phyloP scores from a whole-genome alignment of 495 filamentous ascomycete genomes.

The Sabuloglossum arenarium region DNA sequence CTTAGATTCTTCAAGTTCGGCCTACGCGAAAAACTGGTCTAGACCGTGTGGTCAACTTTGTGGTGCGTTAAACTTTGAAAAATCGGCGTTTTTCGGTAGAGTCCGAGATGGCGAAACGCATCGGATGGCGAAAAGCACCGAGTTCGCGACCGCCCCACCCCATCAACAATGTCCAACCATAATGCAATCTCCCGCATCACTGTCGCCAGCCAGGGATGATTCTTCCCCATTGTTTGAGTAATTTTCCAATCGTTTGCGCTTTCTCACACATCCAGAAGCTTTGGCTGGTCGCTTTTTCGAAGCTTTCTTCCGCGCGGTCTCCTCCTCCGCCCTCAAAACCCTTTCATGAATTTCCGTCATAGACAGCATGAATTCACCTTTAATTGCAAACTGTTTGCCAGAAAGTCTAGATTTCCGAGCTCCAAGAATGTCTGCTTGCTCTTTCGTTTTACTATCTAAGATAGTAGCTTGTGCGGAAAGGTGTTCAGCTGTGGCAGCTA shows the following conservation, averaged over 20 bases:
- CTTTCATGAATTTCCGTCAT: neutral
- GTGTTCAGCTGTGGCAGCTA: neutral
- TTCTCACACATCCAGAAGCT: neutral
- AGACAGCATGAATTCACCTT: neutral
- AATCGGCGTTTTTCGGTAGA: no score
- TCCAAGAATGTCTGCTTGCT: neutral
- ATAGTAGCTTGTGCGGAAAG: neutral
- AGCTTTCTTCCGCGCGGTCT: neutral
- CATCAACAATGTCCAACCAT: neutral
- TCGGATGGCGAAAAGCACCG: neutral
- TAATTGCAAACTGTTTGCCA: neutral
- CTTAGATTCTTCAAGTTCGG: no score
- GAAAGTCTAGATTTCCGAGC: neutral
- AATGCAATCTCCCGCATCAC: neutral
- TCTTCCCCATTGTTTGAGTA: neutral
- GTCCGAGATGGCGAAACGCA: neutral
- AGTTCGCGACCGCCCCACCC: neutral
- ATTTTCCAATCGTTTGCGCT: neutral
- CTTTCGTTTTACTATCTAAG: neutral
- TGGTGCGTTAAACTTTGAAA: no score
- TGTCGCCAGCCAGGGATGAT: neutral
- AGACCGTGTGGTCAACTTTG: no score
- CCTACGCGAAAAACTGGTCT: no score
- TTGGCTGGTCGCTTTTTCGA: neutral
- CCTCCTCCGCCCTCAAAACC: neutral